Evolutionary conservation across 768 basidiomycete species (phyloP), one percentile per base, ranked within the genome.

Genomic region (Lentinula detonsa): DNA sequence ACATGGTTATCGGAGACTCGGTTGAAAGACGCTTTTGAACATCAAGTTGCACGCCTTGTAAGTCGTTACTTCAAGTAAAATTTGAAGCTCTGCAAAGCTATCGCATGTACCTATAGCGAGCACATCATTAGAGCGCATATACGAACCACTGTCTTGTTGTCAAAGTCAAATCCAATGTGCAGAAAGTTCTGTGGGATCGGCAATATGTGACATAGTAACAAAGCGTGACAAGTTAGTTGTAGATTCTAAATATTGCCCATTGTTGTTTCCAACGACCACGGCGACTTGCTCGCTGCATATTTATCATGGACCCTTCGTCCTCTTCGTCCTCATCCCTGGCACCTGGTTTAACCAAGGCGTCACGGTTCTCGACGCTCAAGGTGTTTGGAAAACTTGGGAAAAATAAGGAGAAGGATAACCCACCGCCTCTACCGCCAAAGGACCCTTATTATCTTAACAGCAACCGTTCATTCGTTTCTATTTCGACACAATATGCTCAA

Each of bases 381-480:
- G 62, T 65, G 21, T 65, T 68, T 51, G 56, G 61, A 33, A 58
- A 58, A 42, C 35, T 53, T 21, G 54, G 54, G 18, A 45, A 42
- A 35, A 57, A 58, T 61, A 66, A 65, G 48, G 55, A 64, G 39
- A 39, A 46, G 23, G 65, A 60, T 57, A 62, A 15, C 34, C 84
- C 85, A 0, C 85, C 85, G 0, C 83, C 82, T 6, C 81, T 76
- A 1, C 88, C 88, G 0, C 87, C 87, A 43, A 89, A 90, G 71
- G 88, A 90, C 65, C 67, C 75, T 6, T 76, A 76, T 65, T 82
- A 83, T 72, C 72, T 80, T 52, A 73, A 73, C 65, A 75, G 65
- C 28, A 69, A 69, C 51, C 76, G 76, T 48, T 83, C 83, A 1
- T 71, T 82, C 57, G 66, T 75, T 31, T 83, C 82, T 8, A 74